phyloP scores from a whole-genome alignment of 306 rosid genomes.

The Acacia melanoxylon region DNA sequence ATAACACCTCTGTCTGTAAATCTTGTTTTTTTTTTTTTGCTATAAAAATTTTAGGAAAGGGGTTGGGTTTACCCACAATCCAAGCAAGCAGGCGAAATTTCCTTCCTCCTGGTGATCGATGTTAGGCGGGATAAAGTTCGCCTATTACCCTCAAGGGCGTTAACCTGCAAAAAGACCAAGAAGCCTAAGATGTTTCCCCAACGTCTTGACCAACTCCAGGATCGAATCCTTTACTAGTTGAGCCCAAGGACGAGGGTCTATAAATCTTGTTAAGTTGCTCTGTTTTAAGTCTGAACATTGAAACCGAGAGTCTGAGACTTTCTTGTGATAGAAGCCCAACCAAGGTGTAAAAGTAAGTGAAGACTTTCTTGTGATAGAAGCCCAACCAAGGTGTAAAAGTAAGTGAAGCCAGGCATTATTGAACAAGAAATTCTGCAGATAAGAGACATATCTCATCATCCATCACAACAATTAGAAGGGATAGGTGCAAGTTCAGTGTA shows the following conservation, averaged over 20 bases:
- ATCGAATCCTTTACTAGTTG: too few species aligned
- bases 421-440: conserved; percentile 30
- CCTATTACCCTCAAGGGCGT: too few species aligned
- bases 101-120: too few species aligned
- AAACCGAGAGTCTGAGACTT: background rate
- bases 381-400: conserved; percentile 19
- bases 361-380: conserved; percentile 7
- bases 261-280: background rate
- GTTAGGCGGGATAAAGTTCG: too few species aligned
- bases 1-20: background rate
- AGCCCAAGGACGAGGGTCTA: too few species aligned
- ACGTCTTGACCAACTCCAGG: too few species aligned
- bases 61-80: too few species aligned
- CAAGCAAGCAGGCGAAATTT: too few species aligned
- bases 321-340: background rate
- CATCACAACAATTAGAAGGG: conserved; percentile 43
- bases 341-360: conserved; percentile 18
- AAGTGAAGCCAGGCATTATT: conserved; percentile 23
- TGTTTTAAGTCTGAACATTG: background rate
- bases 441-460: conserved; percentile 49
- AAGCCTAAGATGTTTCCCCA: too few species aligned
- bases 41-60: too few species aligned
- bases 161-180: too few species aligned
- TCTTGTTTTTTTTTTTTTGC: too few species aligned
- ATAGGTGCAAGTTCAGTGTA: conserved; percentile 35